Conservation (phyloP, 306 rosid genomes). For the Malus sieversii region DNA sequence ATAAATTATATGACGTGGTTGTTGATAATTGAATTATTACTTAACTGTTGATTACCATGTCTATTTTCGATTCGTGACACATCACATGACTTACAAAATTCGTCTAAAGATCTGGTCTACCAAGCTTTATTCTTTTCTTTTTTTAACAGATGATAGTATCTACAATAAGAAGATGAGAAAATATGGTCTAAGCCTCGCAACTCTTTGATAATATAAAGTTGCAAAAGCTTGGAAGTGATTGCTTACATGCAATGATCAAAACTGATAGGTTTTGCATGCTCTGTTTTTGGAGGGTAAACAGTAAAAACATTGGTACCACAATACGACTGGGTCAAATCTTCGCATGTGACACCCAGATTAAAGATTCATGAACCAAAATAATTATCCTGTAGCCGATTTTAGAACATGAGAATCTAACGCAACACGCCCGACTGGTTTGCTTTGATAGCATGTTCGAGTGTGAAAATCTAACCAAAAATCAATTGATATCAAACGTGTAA, state of each 20-base stretch:
- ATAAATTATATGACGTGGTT: too few species aligned
- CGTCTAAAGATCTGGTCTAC: too few species aligned
- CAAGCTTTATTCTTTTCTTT: too few species aligned
- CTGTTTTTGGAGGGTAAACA: background rate
- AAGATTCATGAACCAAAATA: constrained; percentile 33
- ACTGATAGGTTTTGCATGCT: background rate
- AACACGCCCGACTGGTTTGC: background rate
- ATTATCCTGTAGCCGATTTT: constrained; percentile 15
- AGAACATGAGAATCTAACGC: too few species aligned
- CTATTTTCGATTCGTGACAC: too few species aligned
- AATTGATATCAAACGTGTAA: background rate
- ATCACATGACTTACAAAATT: too few species aligned
- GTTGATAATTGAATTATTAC: too few species aligned
- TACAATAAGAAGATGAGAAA: too few species aligned
- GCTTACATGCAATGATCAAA: background rate
- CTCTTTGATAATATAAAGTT: background rate
- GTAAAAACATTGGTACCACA: background rate
- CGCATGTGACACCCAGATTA: constrained; percentile 14
- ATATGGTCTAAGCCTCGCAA: rapidly evolving
- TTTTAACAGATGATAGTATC: too few species aligned
- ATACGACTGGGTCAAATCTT: constrained; percentile 52
- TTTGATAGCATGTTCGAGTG: background rate
- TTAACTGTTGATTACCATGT: too few species aligned
- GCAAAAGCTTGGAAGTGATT: background rate
- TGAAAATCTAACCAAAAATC: too few species aligned